Evolutionary conservation across 2,329 filamentous ascomycete genomes (phyloP).

Genomic region (Tolypocladium sp.): DNA sequence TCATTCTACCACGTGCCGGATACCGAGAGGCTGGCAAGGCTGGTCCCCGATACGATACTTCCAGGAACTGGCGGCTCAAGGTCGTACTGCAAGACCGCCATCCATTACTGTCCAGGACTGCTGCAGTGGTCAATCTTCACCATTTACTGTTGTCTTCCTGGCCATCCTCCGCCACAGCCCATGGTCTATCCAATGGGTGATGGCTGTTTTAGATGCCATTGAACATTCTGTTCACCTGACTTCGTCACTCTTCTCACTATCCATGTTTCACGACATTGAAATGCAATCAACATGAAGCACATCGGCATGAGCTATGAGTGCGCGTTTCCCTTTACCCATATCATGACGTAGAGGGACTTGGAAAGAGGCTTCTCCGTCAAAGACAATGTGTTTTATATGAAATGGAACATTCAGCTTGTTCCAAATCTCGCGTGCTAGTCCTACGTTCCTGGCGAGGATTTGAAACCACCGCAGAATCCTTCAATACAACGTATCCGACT

Average conservation of each 20-base stretch:
- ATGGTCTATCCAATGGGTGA: too few relatives aligned
- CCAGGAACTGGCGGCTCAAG: background rate
- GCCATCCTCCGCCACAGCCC: too few relatives aligned
- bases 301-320: too few relatives aligned
- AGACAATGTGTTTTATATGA: background rate
- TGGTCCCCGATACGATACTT: background rate
- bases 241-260: background rate
- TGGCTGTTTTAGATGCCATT: too few relatives aligned
- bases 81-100: background rate
- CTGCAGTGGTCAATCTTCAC: background rate
- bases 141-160: background rate
- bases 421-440: background rate
- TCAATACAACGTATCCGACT: background rate
- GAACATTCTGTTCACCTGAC: too few relatives aligned
- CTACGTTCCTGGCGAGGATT: background rate
- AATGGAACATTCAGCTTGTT: background rate
- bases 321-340: background rate
- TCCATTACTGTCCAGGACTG: background rate
- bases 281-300: background rate
- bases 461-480: background rate
- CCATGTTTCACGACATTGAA: too few relatives aligned
- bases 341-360: accelerated
- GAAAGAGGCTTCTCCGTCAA: background rate
- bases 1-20: background rate
- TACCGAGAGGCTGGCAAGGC: background rate